These are phyloP conservation scores for Ceratobasidium sp. DNA, from an alignment of 1,284 basidiomycete genomes.

Conservation along the genomic window DNA sequence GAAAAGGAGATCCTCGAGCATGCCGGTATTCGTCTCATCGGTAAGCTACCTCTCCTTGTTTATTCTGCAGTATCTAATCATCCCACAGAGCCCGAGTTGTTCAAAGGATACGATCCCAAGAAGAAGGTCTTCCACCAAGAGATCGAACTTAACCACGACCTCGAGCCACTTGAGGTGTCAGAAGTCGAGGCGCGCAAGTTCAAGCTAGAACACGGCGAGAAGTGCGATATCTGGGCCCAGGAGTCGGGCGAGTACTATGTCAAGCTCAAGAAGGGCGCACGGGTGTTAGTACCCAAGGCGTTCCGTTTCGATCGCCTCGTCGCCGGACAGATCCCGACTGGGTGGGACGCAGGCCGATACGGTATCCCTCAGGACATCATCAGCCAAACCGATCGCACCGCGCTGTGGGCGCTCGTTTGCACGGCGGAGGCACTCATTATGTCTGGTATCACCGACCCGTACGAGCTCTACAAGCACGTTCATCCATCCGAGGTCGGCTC, in stretches of 20 bases:
- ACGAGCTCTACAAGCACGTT: constrained; percentile 95
- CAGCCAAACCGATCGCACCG: constrained; percentile 93
- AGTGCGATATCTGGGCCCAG: constrained; percentile 93
- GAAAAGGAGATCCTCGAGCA: constrained; percentile 95
- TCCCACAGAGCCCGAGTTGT: constrained; percentile 89
- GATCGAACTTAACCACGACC: constrained; percentile 95
- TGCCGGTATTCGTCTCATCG: constrained; percentile 95
- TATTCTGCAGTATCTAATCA: constrained; percentile 43
- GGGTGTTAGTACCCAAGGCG: constrained; percentile 94
- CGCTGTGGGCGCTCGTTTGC: constrained; percentile 96
- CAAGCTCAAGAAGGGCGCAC: constrained; percentile 98
- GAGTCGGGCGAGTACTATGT: constrained; percentile 95
- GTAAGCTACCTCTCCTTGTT: constrained; percentile 62
- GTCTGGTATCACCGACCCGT: constrained; percentile 98
- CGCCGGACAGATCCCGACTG: constrained; percentile 96
- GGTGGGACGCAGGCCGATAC: constrained; percentile 95
- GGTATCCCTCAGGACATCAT: constrained; percentile 99
- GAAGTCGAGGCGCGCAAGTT: constrained; percentile 94
- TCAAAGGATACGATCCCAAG: constrained; percentile 97
- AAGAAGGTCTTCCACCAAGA: constrained; percentile 98
- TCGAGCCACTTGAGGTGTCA: constrained; percentile 95
- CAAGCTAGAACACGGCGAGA: constrained; percentile 96
- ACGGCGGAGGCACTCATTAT: constrained; percentile 96
- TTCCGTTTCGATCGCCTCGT: constrained; percentile 95
- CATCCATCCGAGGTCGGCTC: constrained; percentile 97